Evolutionary conservation across 176 grass and related monocot species (phyloP).

Genomic region (Oryza longistaminata): DNA sequence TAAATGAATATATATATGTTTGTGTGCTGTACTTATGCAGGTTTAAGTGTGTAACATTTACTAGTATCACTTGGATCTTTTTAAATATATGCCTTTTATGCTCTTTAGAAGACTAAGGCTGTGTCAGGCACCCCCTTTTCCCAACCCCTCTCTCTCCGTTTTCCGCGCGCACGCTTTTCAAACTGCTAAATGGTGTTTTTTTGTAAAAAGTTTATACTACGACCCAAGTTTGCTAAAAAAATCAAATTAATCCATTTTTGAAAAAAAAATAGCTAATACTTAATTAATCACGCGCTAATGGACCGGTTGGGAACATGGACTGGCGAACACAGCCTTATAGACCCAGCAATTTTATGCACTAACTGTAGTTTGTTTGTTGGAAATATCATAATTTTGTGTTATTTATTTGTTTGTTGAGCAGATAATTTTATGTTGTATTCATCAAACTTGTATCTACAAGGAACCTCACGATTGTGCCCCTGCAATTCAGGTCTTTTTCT

Average conservation of each 20-base stretch:
- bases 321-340: neutral
- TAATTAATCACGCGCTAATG: no score
- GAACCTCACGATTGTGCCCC: slow-evolving; percentile 2
- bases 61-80: neutral
- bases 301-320: no score
- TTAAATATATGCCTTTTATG: neutral
- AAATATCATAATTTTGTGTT: neutral
- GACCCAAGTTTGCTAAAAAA: no score
- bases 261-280: no score
- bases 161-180: no score
- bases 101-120: neutral
- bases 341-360: neutral
- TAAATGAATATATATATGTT: neutral
- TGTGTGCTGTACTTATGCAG: neutral
- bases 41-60: neutral
- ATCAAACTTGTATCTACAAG: neutral
- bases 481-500: slow-evolving; percentile 67
- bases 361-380: slow-evolving; percentile 1
- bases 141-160: no score
- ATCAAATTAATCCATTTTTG: no score
- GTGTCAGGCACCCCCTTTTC: no score
- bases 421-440: neutral
- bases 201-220: no score
- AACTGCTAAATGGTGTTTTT: no score
- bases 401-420: neutral